Evolutionary conservation across 768 basidiomycete species (phyloP).

Genomic region (Sarcodon aspratus): DNA sequence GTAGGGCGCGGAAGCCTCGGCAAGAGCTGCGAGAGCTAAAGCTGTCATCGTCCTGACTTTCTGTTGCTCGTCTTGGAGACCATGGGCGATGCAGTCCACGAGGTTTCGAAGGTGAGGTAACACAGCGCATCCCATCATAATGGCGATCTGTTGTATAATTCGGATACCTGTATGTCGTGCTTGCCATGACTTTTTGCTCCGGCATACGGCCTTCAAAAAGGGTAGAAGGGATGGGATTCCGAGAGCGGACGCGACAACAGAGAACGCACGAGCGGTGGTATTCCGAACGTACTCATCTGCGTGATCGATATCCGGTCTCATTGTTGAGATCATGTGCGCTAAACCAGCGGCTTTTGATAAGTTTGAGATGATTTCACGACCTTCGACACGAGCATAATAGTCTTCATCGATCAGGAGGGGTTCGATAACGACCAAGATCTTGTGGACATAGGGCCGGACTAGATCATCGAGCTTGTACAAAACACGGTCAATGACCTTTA

Average conservation of each 20-base stretch:
- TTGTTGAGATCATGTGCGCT: slow-evolving; percentile 99
- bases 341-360: slow-evolving; percentile 97
- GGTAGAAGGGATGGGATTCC: slow-evolving; percentile 96
- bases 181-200: slow-evolving; percentile 99
- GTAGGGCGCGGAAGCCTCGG: slow-evolving; percentile 95
- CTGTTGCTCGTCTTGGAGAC: slow-evolving; percentile 88
- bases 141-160: slow-evolving; percentile 98
- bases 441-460: slow-evolving; percentile 98
- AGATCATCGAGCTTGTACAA: slow-evolving; percentile 98
- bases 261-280: slow-evolving; percentile 97
- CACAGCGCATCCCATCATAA: slow-evolving; percentile 99
- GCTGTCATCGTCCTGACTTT: slow-evolving; percentile 97
- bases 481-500: slow-evolving; percentile 98
- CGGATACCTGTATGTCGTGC: slow-evolving; percentile 98
- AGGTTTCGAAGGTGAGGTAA: slow-evolving; percentile 94
- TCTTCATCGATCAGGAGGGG: slow-evolving; percentile 98
- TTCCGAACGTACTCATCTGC: slow-evolving; percentile 99
- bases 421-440: slow-evolving; percentile 98
- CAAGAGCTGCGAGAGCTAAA: slow-evolving; percentile 82
- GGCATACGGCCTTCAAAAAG: slow-evolving; percentile 97
- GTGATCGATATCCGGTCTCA: slow-evolving; percentile 99
- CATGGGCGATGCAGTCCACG: slow-evolving; percentile 92
- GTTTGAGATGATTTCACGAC: slow-evolving; percentile 98
- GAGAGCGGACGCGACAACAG: slow-evolving; percentile 96
- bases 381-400: slow-evolving; percentile 93